phyloP scores from a whole-genome alignment of 1,284 basidiomycete species.

The Vanrija pseudolonga region DNA sequence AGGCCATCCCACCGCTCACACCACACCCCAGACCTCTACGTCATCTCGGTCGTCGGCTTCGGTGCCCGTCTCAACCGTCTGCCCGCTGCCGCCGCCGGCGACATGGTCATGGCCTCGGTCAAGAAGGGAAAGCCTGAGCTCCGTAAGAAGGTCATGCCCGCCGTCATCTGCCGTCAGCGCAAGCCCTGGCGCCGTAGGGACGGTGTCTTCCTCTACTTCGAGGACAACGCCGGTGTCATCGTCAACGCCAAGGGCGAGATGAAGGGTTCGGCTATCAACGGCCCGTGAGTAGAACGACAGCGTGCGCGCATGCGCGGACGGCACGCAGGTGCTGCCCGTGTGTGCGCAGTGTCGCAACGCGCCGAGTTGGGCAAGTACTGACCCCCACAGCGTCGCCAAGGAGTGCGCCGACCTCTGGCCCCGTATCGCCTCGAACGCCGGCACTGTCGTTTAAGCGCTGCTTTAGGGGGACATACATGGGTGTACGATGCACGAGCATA shows the following conservation, averaged over 20 bases:
- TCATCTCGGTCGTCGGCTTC: constrained; percentile 62
- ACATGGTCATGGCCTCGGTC: constrained; percentile 98
- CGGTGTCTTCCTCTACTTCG: constrained; percentile 99
- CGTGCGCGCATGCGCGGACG: background rate
- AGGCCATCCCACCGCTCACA: background rate
- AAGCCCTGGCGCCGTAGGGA: constrained; percentile 98
- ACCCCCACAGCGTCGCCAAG: constrained; percentile 41
- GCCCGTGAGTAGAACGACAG: constrained; percentile 77
- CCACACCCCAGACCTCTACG: constrained; percentile 45
- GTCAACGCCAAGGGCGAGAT: constrained; percentile 99
- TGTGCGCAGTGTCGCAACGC: background rate
- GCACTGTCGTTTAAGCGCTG: constrained; percentile 76
- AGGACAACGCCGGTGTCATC: constrained; percentile 92
- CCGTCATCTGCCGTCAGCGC: constrained; percentile 94
- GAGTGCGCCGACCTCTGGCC: constrained; percentile 91
- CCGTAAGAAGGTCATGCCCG: constrained; percentile 99
- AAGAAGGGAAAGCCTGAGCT: constrained; percentile 99
- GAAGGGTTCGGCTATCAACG: constrained; percentile 99
- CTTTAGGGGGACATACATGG: constrained; percentile 15
- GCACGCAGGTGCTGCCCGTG: constrained; percentile 3
- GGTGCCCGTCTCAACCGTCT: constrained; percentile 96
- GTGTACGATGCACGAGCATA: constrained; percentile 26
- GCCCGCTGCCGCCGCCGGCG: constrained; percentile 95
- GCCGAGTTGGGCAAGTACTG: background rate
- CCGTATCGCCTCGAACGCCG: constrained; percentile 97